A percentile compares a stretch with the other conserved stretches of the same genome.
phyloP scores from a whole-genome alignment of 768 basidiomycete species.

The Russula griseocarnosa region DNA sequence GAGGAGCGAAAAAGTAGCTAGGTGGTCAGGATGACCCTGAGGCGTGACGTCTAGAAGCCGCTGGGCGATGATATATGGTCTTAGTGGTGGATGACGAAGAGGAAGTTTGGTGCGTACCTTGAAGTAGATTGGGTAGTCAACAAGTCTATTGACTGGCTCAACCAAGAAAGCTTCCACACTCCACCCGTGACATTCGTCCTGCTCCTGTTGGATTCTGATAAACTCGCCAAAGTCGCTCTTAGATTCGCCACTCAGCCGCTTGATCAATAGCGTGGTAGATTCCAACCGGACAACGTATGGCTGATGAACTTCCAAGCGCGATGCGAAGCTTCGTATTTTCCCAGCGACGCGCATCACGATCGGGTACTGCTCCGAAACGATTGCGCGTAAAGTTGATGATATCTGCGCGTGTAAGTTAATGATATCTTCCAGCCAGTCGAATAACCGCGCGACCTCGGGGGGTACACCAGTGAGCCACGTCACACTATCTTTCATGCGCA shows the following conservation, averaged over 20 bases:
- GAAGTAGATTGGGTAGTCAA: conserved; percentile 68
- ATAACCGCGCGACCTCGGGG: conserved; percentile 59
- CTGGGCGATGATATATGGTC: conserved; percentile 41
- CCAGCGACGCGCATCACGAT: conserved; percentile 55
- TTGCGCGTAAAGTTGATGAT: conserved; percentile 44
- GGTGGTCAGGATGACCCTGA: conserved; percentile 62
- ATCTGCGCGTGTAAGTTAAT: conserved; percentile 70
- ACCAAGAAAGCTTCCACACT: conserved; percentile 62
- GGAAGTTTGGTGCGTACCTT: conserved; percentile 47
- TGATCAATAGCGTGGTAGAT: conserved; percentile 51
- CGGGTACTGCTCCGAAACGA: conserved; percentile 41
- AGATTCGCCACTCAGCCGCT: conserved; percentile 45
- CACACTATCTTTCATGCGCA: conserved; percentile 65
- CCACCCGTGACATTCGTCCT: conserved; percentile 55
- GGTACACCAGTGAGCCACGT: conserved; percentile 83
- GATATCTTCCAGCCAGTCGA: conserved; percentile 90
- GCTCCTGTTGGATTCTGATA: conserved; percentile 59
- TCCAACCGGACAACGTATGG: conserved; percentile 78
- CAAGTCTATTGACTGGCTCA: conserved; percentile 71
- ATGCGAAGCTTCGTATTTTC: conserved; percentile 55
- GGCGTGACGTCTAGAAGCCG: conserved; percentile 67
- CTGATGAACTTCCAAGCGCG: conserved; percentile 76
- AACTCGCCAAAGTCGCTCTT: conserved; percentile 82
- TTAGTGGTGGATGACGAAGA: not conserved
- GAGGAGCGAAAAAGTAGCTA: conserved; percentile 60